Percentiles rank a stretch among this genome's conserved stretches.
phyloP scores from a whole-genome alignment of 208 protist species.

The Leishmania lainsoni region DNA sequence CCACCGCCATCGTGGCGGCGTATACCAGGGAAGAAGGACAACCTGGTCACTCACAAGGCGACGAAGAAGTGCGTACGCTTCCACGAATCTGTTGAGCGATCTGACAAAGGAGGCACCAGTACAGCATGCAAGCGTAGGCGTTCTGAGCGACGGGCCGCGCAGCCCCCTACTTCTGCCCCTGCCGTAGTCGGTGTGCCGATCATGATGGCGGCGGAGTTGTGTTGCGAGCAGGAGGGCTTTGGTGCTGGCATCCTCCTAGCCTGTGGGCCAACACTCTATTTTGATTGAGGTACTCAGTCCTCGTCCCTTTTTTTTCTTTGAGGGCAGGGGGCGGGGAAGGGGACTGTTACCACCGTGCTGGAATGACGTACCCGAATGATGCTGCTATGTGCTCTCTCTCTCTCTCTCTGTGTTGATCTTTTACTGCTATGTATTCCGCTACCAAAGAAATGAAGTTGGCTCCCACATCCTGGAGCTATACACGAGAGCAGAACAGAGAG shows the following conservation, averaged over 20 bases:
- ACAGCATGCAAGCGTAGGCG: neutral
- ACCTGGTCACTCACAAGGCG: neutral
- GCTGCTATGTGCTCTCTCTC: neutral
- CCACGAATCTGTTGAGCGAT: slow-evolving; percentile 1
- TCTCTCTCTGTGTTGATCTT: no score
- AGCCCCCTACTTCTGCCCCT: neutral
- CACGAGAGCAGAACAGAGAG: neutral
- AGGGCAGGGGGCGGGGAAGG: neutral
- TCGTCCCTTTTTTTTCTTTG: neutral
- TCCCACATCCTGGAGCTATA: neutral
- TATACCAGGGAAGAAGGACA: neutral
- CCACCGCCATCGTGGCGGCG: neutral
- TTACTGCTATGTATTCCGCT: slow-evolving; percentile 8
- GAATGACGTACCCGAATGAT: neutral
- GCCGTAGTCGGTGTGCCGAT: slow-evolving; percentile 1
- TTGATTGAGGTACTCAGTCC: slow-evolving; percentile 21
- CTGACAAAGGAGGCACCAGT: neutral
- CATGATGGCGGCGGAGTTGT: slow-evolving; percentile 6
- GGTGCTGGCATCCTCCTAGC: slow-evolving; percentile 57
- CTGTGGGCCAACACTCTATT: slow-evolving; percentile 69
- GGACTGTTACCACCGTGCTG: neutral
- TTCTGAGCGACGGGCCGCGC: neutral
- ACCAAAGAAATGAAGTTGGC: neutral
- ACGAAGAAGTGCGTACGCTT: slow-evolving; percentile 19
- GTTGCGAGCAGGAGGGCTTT: slow-evolving; percentile 34